phyloP scores from a whole-genome alignment of 768 basidiomycete species.

The Rhizopogon vulgaris region DNA sequence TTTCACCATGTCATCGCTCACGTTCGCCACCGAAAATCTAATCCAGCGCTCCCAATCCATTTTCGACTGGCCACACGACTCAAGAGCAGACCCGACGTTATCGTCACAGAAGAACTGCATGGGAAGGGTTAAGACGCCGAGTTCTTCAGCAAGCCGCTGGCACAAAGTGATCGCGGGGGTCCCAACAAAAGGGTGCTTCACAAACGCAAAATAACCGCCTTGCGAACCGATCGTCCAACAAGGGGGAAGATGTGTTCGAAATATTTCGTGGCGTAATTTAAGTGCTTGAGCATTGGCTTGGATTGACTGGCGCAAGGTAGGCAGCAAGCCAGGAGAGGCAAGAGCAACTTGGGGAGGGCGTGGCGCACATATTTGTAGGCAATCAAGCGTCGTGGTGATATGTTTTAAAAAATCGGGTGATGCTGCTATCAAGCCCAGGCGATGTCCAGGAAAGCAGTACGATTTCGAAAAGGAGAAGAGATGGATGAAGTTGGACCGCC shows the following conservation, averaged over 20 bases:
- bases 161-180: conserved; percentile 49
- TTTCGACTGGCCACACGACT: conserved; percentile 17
- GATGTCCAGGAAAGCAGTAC: conserved; percentile 76
- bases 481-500: conserved; percentile 60
- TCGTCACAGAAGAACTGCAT: conserved; percentile 49
- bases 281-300: conserved; percentile 42
- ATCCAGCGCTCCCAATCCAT: conserved; percentile 57
- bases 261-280: conserved; percentile 47
- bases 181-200: conserved; percentile 53
- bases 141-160: conserved; percentile 47
- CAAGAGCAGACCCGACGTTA: conserved; percentile 8
- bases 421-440: conserved; percentile 67
- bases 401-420: conserved; percentile 45
- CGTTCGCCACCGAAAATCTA: conserved; percentile 77
- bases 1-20: conserved; percentile 55
- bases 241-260: conserved; percentile 39
- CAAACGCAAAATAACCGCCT: conserved; percentile 79
- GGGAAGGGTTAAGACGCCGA: conserved; percentile 65
- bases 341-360: conserved; percentile 68
- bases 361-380: conserved; percentile 75
- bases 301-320: conserved; percentile 48
- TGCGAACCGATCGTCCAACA: conserved; percentile 59
- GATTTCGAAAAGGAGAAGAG: conserved; percentile 81
- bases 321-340: conserved; percentile 42
- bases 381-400: conserved; percentile 62